A percentile compares a stretch with the other conserved stretches of the same genome.
Evolutionary conservation across 2,329 filamentous ascomycete genomes (phyloP).

Genomic region (Apiospora arundinis): DNA sequence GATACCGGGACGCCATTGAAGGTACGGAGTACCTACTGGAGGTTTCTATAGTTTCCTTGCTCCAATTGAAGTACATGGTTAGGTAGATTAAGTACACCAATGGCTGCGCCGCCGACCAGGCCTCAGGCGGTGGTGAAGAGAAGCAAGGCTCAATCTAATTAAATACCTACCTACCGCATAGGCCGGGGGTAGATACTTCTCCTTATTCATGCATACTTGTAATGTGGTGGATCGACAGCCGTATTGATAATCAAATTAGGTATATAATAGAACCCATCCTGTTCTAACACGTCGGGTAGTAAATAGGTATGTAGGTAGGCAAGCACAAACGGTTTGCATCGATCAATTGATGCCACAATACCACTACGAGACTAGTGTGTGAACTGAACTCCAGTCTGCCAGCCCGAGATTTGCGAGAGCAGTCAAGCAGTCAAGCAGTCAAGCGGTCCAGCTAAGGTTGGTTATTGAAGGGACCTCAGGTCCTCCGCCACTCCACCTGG

Average conservation of each 20-base stretch:
- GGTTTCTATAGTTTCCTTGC: too few species aligned
- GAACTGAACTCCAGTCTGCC: neutral
- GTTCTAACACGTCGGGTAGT: neutral
- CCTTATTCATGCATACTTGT: slow-evolving; percentile 4
- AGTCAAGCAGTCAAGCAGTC: too few species aligned
- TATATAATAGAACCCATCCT: neutral
- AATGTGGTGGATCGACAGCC: neutral
- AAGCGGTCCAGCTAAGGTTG: neutral
- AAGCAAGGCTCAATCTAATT: neutral
- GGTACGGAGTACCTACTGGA: neutral
- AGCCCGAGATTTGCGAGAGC: neutral
- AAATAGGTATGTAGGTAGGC: too few species aligned
- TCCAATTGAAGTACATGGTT: too few species aligned
- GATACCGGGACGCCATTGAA: slow-evolving; percentile 1
- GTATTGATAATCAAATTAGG: too few species aligned
- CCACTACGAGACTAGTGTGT: slow-evolving; percentile 10
- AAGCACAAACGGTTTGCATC: neutral
- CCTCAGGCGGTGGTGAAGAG: neutral
- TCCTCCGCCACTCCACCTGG: neutral
- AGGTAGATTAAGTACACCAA: neutral
- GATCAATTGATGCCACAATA: neutral
- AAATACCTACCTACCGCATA: too few species aligned
- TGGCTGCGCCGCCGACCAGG: neutral
- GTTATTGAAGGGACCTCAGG: neutral
- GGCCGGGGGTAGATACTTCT: neutral